Conservation (phyloP, 768 basidiomycete species). For the Tricholoma matsutake region DNA sequence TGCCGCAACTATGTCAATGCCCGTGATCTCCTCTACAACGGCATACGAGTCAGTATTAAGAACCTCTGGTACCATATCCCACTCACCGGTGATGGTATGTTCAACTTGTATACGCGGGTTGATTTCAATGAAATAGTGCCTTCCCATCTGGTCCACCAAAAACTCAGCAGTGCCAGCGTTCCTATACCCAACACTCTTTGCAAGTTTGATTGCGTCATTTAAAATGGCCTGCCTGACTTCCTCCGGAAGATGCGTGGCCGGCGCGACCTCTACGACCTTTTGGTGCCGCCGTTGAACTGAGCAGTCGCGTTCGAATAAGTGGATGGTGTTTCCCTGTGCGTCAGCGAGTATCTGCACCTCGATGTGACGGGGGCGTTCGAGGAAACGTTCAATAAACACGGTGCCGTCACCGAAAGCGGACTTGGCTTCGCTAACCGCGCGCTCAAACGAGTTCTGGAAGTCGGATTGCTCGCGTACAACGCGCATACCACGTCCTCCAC, state of each 20-base stretch:
- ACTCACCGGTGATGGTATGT: conserved; percentile 93
- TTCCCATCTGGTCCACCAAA: conserved; percentile 92
- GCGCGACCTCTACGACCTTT: conserved; percentile 98
- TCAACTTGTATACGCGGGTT: conserved; percentile 99
- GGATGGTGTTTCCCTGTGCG: conserved; percentile 88
- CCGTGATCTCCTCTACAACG: conserved; percentile 91
- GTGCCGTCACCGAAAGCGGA: conserved; percentile 98
- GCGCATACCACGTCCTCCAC: conserved; percentile 98
- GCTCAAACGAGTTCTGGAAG: conserved; percentile 85
- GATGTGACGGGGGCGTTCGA: conserved; percentile 96
- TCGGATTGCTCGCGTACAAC: conserved; percentile 93
- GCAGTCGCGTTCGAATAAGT: conserved; percentile 98
- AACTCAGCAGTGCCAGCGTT: conserved; percentile 99
- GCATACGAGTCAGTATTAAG: conserved; percentile 7
- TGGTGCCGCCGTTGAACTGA: conserved; percentile 98
- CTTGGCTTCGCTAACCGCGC: conserved; percentile 93
- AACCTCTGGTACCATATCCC: conserved; percentile 4
- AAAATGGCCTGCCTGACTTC: conserved; percentile 88
- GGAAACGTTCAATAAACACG: conserved; percentile 97
- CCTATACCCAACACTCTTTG: conserved; percentile 89
- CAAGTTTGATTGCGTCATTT: conserved; percentile 89
- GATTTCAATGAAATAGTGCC: conserved; percentile 99
- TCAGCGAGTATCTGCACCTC: conserved; percentile 97
- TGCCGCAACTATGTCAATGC: conserved; percentile 98
- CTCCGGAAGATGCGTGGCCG: conserved; percentile 91